Percentiles rank a stretch among this genome's conserved stretches.
Evolutionary conservation across 1,284 basidiomycete genomes (phyloP).

Genomic region (Paramarasmius palmivorus): DNA sequence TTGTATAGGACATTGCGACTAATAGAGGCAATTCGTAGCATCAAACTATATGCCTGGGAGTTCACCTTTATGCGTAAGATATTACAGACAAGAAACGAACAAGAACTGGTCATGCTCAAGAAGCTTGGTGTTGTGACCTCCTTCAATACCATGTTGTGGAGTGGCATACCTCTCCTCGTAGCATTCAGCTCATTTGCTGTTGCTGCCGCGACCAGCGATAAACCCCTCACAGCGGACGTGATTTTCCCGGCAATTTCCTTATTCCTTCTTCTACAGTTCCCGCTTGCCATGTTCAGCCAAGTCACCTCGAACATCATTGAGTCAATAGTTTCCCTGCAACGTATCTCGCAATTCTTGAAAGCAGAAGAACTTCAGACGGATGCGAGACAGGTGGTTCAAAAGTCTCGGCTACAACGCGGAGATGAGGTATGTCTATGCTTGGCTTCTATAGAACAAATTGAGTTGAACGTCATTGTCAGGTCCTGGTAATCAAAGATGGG

Average conservation of each 20-base stretch:
- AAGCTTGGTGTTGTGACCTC: slow-evolving; percentile 79
- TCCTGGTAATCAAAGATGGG: slow-evolving; percentile 70
- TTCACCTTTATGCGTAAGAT: slow-evolving; percentile 80
- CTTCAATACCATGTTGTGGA: slow-evolving; percentile 63
- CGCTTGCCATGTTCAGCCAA: slow-evolving; percentile 80
- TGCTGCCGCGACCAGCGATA: slow-evolving; percentile 69
- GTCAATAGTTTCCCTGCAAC: slow-evolving; percentile 83
- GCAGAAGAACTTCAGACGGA: slow-evolving; percentile 82
- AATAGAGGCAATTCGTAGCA: slow-evolving; percentile 36
- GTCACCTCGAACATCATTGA: slow-evolving; percentile 82
- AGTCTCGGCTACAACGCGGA: slow-evolving; percentile 48
- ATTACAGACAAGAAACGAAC: slow-evolving; percentile 78
- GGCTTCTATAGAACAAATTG: not conserved
- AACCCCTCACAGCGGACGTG: slow-evolving; percentile 84
- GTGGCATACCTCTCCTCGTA: slow-evolving; percentile 74
- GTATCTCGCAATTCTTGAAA: slow-evolving; percentile 77
- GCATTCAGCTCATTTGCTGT: slow-evolving; percentile 88
- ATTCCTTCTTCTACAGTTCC: slow-evolving; percentile 90
- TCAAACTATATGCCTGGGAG: slow-evolving; percentile 88
- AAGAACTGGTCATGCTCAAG: slow-evolving; percentile 80
- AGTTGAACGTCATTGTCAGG: slow-evolving; percentile 28
- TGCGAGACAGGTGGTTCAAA: slow-evolving; percentile 57
- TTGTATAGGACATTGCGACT: not conserved
- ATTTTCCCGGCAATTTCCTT: slow-evolving; percentile 95
- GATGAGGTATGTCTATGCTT: slow-evolving; percentile 50